phyloP scores from a whole-genome alignment of 495 filamentous ascomycete species.

The Evansstolkia leycettana region DNA sequence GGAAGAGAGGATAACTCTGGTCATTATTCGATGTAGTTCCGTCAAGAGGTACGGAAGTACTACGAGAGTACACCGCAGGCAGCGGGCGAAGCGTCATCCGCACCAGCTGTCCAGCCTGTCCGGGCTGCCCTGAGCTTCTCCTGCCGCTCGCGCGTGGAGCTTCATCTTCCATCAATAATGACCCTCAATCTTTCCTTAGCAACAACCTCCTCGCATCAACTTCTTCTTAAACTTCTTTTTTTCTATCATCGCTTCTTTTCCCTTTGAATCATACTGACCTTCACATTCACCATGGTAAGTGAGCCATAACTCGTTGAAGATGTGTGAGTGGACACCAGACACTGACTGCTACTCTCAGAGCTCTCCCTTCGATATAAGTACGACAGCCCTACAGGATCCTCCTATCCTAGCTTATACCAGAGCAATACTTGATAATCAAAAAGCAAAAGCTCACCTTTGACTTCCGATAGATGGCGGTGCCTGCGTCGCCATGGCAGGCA shows the following conservation, averaged over 20 bases:
- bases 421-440: background rate
- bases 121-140: constrained; percentile 10
- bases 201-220: background rate
- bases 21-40: background rate
- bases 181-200: no score
- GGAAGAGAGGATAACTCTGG: background rate
- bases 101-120: background rate
- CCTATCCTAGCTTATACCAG: background rate
- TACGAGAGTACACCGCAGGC: constrained; percentile 12
- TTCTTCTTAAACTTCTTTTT: background rate
- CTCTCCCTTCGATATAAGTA: constrained; percentile 87
- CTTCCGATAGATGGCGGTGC: constrained; percentile 69
- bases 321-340: background rate
- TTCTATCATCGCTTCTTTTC: no score
- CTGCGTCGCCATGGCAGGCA: constrained; percentile 96
- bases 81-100: constrained; percentile 37
- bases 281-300: background rate
- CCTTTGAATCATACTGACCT: background rate
- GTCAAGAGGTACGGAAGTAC: background rate
- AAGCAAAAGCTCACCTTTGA: constrained; percentile 2
- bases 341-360: constrained; percentile 30
- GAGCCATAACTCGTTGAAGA: background rate
- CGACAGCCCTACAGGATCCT: constrained; percentile 11
- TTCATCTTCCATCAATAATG: constrained; percentile 1
- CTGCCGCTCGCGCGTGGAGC: constrained; percentile 8